phyloP scores from a whole-genome alignment of 352 stramenopile species.

The Thalassiosira allenii region DNA sequence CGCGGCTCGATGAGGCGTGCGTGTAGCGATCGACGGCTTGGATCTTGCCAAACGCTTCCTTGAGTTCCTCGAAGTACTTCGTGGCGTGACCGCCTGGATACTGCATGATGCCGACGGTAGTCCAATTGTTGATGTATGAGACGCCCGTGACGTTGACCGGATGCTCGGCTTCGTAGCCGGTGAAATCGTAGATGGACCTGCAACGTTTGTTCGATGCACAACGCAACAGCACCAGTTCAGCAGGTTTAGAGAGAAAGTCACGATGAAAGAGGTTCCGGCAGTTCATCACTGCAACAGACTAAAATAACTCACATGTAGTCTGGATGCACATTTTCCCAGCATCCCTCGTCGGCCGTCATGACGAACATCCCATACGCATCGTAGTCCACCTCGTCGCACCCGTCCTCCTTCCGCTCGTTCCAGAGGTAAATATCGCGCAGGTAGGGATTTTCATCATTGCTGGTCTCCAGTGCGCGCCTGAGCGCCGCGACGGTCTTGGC shows the following conservation, averaged over 20 bases:
- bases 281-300: not conserved
- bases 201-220: too few relatives aligned
- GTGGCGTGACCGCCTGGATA: slow-evolving; percentile 51
- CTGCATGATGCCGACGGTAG: slow-evolving; percentile 41
- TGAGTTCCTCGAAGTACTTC: slow-evolving; percentile 56
- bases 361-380: slow-evolving; percentile 12
- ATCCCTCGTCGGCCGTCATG: slow-evolving; percentile 52
- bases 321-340: slow-evolving; percentile 69
- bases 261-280: not conserved
- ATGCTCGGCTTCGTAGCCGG: slow-evolving; percentile 39
- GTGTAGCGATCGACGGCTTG: slow-evolving; percentile 35
- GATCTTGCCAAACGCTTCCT: slow-evolving; percentile 1
- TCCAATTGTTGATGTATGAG: slow-evolving; percentile 44
- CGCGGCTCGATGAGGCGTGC: slow-evolving; percentile 28
- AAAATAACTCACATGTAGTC: slow-evolving; percentile 70
- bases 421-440: slow-evolving; percentile 23
- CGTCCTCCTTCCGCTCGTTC: slow-evolving; percentile 19
- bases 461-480: slow-evolving; percentile 10
- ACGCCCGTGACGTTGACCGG: slow-evolving; percentile 13
- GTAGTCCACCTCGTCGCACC: slow-evolving; percentile 13
- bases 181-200: slow-evolving; percentile 68
- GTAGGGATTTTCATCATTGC: slow-evolving; percentile 30
- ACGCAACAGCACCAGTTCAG: too few relatives aligned
- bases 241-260: not conserved
- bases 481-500: not conserved